These are phyloP conservation scores for Rosellinia necatrix DNA, from an alignment of 2,329 filamentous ascomycete genomes.

Conservation along the genomic window DNA sequence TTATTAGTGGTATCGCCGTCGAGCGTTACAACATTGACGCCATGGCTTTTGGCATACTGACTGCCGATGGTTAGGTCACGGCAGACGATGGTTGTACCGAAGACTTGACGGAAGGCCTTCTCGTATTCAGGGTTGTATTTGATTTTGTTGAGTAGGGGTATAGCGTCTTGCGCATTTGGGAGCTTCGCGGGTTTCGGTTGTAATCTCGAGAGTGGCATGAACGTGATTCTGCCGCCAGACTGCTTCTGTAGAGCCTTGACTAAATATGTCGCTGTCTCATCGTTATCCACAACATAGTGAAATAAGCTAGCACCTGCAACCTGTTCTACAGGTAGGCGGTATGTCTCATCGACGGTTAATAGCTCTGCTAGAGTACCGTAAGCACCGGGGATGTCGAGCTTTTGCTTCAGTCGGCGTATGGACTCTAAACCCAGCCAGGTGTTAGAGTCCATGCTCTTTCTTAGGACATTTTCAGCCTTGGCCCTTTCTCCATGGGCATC, in stretches of 20 bases:
- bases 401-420: constrained; percentile 79
- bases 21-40: constrained; percentile 89
- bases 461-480: constrained; percentile 75
- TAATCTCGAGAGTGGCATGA: constrained; percentile 88
- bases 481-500: constrained; percentile 79
- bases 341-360: constrained; percentile 82
- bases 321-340: constrained; percentile 88
- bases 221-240: constrained; percentile 85
- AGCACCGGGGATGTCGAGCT: constrained; percentile 80
- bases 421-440: constrained; percentile 87
- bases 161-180: constrained; percentile 83
- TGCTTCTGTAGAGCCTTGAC: constrained; percentile 79
- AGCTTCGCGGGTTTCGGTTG: constrained; percentile 73
- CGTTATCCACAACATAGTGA: constrained; percentile 93
- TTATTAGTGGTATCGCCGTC: constrained; percentile 96
- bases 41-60: constrained; percentile 90
- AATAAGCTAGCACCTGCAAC: constrained; percentile 92
- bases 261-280: constrained; percentile 81
- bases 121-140: constrained; percentile 78
- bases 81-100: constrained; percentile 93
- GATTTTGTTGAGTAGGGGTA: constrained; percentile 85
- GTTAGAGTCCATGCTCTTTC: constrained; percentile 85
- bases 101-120: constrained; percentile 89
- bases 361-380: constrained; percentile 93
- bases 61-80: constrained; percentile 85